Evolutionary conservation across 768 basidiomycete species (phyloP).

Genomic region (Leccinum uliginosum): DNA sequence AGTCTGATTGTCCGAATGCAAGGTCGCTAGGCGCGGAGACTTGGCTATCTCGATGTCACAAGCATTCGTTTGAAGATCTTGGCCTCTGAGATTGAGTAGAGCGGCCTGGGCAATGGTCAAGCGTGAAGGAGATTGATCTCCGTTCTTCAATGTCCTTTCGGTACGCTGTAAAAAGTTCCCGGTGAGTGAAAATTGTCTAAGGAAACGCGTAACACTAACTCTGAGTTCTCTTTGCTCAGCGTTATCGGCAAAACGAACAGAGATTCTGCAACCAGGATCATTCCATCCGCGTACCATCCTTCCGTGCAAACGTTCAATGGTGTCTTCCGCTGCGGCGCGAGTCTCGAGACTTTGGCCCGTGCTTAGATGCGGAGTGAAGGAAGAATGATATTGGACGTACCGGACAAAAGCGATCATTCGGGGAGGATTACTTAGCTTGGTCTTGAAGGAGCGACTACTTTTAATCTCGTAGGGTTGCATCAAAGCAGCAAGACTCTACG

Average conservation of each 20-base stretch:
- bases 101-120: slow-evolving; percentile 78
- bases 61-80: slow-evolving; percentile 38
- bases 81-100: slow-evolving; percentile 69
- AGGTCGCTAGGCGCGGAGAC: slow-evolving; percentile 6
- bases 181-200: not conserved
- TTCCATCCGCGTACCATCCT: slow-evolving; percentile 78
- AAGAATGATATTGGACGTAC: slow-evolving; percentile 34
- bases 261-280: slow-evolving; percentile 71
- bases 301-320: slow-evolving; percentile 74
- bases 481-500: slow-evolving; percentile 57
- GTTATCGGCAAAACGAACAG: slow-evolving; percentile 77
- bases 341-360: slow-evolving; percentile 54
- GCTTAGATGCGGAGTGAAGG: not conserved
- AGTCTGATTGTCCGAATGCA: slow-evolving; percentile 1
- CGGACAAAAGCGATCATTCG: slow-evolving; percentile 80
- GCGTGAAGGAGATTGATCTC: slow-evolving; percentile 56
- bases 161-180: slow-evolving; percentile 41
- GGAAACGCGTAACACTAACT: slow-evolving; percentile 37
- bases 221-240: slow-evolving; percentile 72
- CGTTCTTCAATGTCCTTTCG: slow-evolving; percentile 58
- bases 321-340: slow-evolving; percentile 67
- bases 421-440: slow-evolving; percentile 69
- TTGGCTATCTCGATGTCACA: slow-evolving; percentile 6
- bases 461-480: slow-evolving; percentile 69
- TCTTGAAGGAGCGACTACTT: slow-evolving; percentile 78